A percentile compares a stretch with the other conserved stretches of the same genome.
phyloP scores from a whole-genome alignment of 805 yeast genomes.

The Spathaspora gorwiae region DNA sequence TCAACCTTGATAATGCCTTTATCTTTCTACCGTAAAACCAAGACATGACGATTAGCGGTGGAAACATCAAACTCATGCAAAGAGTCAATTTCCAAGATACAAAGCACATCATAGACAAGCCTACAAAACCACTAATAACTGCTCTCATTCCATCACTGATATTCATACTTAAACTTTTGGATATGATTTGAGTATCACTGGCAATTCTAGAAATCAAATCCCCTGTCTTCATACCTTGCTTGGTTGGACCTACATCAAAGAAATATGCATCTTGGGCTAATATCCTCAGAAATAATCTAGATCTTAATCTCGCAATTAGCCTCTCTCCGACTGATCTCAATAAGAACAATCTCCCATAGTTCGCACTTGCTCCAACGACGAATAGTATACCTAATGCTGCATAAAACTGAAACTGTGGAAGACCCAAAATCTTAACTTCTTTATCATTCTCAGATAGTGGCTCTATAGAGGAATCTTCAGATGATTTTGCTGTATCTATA shows the following conservation, averaged over 20 bases:
- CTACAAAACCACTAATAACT: conserved; percentile 75
- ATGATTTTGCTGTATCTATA: conserved; percentile 59
- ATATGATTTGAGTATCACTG: conserved; percentile 83
- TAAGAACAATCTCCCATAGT: conserved; percentile 73
- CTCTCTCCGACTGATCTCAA: conserved; percentile 81
- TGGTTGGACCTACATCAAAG: conserved; percentile 68
- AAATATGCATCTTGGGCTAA: conserved; percentile 85
- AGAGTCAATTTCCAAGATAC: conserved; percentile 81
- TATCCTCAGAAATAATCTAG: conserved; percentile 70
- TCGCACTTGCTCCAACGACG: conserved; percentile 69
- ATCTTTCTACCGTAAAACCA: conserved; percentile 77
- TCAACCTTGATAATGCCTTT: conserved; percentile 63
- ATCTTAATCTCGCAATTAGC: conserved; percentile 77
- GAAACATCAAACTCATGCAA: conserved; percentile 74
- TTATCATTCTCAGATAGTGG: conserved; percentile 1
- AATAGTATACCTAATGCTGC: conserved; percentile 58
- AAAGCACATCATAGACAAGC: conserved; percentile 85
- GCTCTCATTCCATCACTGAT: conserved; percentile 91
- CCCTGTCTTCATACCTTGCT: conserved; percentile 63
- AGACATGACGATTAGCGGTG: conserved; percentile 78
- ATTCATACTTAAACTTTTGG: conserved; percentile 82
- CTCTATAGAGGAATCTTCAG: conserved; percentile 1
- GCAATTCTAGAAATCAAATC: conserved; percentile 86
- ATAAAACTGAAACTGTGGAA: conserved; percentile 62
- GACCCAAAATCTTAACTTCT: conserved; percentile 40